Base-by-base conservation (phyloP, 192 early-diverging fungal genomes). In the Coemansia sp. region DNA sequence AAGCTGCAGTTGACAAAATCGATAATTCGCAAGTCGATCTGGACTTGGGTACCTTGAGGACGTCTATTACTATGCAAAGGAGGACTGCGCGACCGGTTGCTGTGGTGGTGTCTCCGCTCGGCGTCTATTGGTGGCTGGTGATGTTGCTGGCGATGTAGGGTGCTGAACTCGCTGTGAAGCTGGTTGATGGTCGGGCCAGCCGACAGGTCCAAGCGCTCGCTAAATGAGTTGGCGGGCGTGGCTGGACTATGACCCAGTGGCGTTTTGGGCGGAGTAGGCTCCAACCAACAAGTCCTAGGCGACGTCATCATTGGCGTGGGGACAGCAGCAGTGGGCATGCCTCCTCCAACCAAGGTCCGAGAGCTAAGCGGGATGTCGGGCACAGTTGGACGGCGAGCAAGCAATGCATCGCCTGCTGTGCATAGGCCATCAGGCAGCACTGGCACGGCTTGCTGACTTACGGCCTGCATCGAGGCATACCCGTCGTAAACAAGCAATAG, bases 401-500 rank as follows among this genome's bases (percentile, higher is more conserved):
- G 27, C 22, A 49, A 41, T 20, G 69, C 36, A 40, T 68, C 66
- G 13, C 42, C 42, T 2, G 42, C n/a, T 2, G 67, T 46, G 40
- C 42, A 38, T 1, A 57, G 49, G 12, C 42, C 44, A 27, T 74
- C 79, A 5, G 71, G 22, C 6, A 81, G 74, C 11, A 7, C 44
- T 16, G 68, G 8, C 2, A 54, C 33, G 3, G 40, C 15, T 16
- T 69, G 55, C 38, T 73, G 69, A 15, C 65, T 68, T 11, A 36
- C 57, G 5, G 62, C 36, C 24, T 70, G 75, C 18, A 68, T 66
- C 9, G 77, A 73, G 9, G 75, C 67, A 22, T 79, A 83, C 5
- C 95, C 98, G 64, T 99, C 97, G 73, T 99, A 99, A 44, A 98
- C 89, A 12, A 99, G 88, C 66, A 99, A 76, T 20, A 99, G 79